A percentile compares a stretch with the other conserved stretches of the same genome.
Conservation (phyloP, 768 basidiomycete species). For the Postia placenta region DNA sequence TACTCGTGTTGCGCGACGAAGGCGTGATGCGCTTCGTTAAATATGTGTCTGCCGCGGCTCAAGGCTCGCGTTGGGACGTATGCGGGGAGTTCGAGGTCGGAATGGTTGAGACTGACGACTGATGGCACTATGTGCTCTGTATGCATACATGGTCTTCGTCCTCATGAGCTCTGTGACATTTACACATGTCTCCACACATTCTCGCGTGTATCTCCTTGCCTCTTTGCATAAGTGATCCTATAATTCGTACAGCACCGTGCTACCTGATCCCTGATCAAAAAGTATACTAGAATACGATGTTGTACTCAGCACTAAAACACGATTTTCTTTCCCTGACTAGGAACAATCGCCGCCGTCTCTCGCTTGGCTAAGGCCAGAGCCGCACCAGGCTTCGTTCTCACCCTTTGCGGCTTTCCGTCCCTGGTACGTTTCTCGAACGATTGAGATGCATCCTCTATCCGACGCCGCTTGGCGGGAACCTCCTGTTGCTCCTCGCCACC, state of each 20-base stretch:
- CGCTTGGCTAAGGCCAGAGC: constrained; percentile 73
- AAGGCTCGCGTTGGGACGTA: constrained; percentile 90
- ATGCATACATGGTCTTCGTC: not conserved
- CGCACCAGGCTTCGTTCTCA: constrained; percentile 69
- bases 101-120: constrained; percentile 45
- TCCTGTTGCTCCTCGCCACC: constrained; percentile 13
- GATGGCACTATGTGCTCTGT: not conserved
- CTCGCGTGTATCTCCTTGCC: not conserved
- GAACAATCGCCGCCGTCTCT: constrained; percentile 68
- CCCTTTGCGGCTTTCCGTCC: constrained; percentile 21
- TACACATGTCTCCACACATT: not conserved
- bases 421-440: not conserved
- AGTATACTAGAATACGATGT: constrained; percentile 7
- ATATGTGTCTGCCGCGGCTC: constrained; percentile 85
- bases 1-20: constrained; percentile 88
- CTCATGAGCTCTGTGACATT: not conserved
- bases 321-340: constrained; percentile 67
- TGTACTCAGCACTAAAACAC: constrained; percentile 40
- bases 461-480: constrained; percentile 18
- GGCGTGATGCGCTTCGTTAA: constrained; percentile 94
- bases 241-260: no score
- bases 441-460: constrained; percentile 1
- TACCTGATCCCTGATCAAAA: no score
- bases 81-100: constrained; percentile 91
- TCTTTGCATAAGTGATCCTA: not conserved